Base-by-base conservation (phyloP, 768 basidiomycete genomes). In the Mycena polygramma region DNA sequence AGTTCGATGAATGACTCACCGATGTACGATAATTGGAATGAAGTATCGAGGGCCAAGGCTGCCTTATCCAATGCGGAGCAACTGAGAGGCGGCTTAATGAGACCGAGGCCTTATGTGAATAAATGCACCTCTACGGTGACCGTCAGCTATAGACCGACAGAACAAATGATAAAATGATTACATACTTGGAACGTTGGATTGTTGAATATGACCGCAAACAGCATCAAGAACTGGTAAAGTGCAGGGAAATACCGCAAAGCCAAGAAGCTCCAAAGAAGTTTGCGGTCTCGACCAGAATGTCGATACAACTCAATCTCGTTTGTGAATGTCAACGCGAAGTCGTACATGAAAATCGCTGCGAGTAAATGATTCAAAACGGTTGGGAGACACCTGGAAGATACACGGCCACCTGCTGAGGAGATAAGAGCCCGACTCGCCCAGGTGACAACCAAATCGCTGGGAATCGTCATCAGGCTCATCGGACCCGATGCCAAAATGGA, bases 381-480 rank as follows among this genome's bases (percentile, higher is more conserved):
- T 19, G 17, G 45, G 7, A 39, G 26, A n/a, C 17, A 36, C 17
- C 35, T 6, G 15, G 5, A 36, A 17, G 35, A 30, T 15, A 19
- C 6, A 19, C 8, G 4, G 26, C 19, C 53, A 66, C 65, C 65
- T 49, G 65, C 65, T 2, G 65, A 57, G 19, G 65, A 66, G 35
- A 66, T 13, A 35, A 66, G 65, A 7, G 57, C 65, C 20, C 65
- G 46, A 13, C 41, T 66, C 22, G 65, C 65, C 65, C 65, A 59
- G 45, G 57, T 26, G 17, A 15, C 13, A 19, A 26, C 53, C 8
- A 20, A 37, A 39, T 55, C 54, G 9, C 54, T 55, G 36, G 20
- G 36, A 39, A 55, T 20, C 19, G 19, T 55, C 54, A 55, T 19
- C 15, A 15, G 17, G 20, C 19, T 55, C 45, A 14, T 46, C 7